These are phyloP conservation scores for Paecilomyces sp. DNA, from an alignment of 2,329 filamentous ascomycete species.

Conservation along the genomic window DNA sequence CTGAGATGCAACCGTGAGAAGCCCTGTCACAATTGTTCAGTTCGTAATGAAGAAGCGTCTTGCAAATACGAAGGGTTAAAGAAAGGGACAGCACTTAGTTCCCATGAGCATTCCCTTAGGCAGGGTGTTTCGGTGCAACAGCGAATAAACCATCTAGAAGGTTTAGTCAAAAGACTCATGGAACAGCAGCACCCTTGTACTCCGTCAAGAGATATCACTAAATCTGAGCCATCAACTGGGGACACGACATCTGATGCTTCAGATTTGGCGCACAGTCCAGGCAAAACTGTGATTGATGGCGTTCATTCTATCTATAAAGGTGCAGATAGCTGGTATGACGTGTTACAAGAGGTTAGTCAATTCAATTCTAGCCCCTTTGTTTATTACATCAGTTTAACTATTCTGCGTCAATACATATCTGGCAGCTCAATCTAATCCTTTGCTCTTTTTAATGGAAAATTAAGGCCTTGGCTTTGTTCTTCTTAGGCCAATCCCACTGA, in stretches of 20 bases:
- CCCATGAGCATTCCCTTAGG: not conserved
- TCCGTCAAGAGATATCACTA: not conserved
- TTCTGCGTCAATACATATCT: no score
- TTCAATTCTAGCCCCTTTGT: no score
- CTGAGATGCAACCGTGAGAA: not conserved
- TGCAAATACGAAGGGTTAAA: not conserved
- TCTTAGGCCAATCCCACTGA: not conserved
- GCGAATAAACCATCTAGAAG: not conserved
- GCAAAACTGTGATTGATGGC: conserved; percentile 5
- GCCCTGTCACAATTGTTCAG: not conserved
- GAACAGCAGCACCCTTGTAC: not conserved
- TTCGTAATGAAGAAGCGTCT: not conserved
- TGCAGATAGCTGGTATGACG: conserved; percentile 7
- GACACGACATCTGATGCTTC: not conserved
- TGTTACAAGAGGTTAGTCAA: conserved; percentile 5
- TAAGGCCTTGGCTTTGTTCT: not conserved
- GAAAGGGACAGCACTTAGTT: not conserved
- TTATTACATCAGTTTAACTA: no score
- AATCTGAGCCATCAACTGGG: not conserved
- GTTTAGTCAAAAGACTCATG: not conserved
- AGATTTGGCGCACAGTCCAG: not conserved
- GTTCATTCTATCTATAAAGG: conserved; percentile 6
- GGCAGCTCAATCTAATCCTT: no score
- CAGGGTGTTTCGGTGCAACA: not conserved
- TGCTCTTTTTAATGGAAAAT: not conserved